phyloP scores from a whole-genome alignment of 2,329 filamentous ascomycete genomes.

The Colletotrichum sp. region DNA sequence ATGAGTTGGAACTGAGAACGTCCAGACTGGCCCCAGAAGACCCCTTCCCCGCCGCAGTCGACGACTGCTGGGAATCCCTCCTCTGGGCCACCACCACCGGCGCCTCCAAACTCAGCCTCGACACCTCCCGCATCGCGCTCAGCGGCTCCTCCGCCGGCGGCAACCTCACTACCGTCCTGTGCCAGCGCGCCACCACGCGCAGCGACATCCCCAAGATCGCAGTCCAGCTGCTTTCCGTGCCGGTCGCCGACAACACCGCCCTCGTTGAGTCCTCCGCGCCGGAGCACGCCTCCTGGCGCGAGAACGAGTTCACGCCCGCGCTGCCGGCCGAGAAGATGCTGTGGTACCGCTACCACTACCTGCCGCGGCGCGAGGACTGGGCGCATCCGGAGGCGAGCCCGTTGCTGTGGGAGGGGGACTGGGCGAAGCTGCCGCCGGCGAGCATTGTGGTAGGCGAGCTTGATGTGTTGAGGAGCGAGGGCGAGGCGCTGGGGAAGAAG shows the following conservation, averaged over 20 bases:
- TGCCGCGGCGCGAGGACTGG: conserved; percentile 52
- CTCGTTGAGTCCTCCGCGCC: conserved; percentile 43
- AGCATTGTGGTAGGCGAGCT: conserved; percentile 59
- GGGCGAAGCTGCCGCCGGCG: conserved; percentile 53
- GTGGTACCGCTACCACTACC: conserved; percentile 64
- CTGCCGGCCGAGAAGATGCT: conserved; percentile 63
- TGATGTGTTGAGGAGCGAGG: conserved; percentile 61
- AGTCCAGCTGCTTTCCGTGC: conserved; percentile 60
- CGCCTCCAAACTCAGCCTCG: conserved; percentile 36
- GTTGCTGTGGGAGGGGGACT: conserved; percentile 54
- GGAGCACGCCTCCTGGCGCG: conserved; percentile 49
- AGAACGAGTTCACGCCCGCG: conserved; percentile 55
- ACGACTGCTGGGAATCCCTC: conserved; percentile 61
- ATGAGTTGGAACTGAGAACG: neutral
- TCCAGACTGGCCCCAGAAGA: conserved; percentile 58
- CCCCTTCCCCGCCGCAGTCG: conserved; percentile 60
- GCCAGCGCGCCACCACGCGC: conserved; percentile 49
- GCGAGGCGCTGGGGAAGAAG: conserved; percentile 54
- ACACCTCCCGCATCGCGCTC: conserved; percentile 49
- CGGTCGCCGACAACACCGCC: conserved; percentile 64
- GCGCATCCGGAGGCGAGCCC: conserved; percentile 58
- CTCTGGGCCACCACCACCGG: conserved; percentile 46
- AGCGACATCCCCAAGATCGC: conserved; percentile 33
- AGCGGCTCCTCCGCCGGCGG: conserved; percentile 51
- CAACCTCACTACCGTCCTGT: conserved; percentile 57